Percentiles rank a stretch among this genome's conserved stretches.
Conservation (phyloP, 441 rosid genomes). For the Erysimum pusillum region DNA sequence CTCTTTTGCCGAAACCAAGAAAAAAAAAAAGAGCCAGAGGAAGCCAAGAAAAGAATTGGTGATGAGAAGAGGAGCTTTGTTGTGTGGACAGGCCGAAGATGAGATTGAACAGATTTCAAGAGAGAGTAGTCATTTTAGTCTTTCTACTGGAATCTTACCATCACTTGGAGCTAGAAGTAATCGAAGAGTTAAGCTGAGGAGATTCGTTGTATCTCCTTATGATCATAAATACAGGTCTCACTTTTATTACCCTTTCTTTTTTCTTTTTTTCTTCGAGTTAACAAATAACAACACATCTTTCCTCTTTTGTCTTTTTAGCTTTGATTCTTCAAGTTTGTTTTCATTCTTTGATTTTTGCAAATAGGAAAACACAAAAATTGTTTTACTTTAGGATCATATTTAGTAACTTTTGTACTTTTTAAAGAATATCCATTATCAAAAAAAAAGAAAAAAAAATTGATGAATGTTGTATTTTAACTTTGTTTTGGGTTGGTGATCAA, state of each 20-base stretch:
- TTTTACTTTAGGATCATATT: neutral
- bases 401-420: neutral
- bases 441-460: too few relatives aligned
- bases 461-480: too few relatives aligned
- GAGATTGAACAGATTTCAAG: constrained; percentile 84
- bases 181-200: constrained; percentile 73
- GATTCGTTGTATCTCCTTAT: constrained; percentile 76
- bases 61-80: constrained; percentile 20
- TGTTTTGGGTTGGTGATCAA: constrained; percentile 3
- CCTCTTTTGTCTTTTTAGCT: neutral
- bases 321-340: neutral
- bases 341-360: constrained; percentile 1
- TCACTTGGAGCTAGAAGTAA: constrained; percentile 93
- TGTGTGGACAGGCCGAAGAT: constrained; percentile 40
- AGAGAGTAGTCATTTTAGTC: constrained; percentile 92
- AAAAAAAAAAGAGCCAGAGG: neutral
- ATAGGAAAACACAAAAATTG: neutral
- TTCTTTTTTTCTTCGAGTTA: neutral
- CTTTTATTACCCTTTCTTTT: constrained; percentile 5
- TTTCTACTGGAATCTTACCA: constrained; percentile 84
- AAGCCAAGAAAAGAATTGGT: neutral
- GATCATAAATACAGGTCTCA: constrained; percentile 82
- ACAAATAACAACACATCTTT: neutral
- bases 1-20: neutral
- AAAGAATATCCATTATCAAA: neutral